Percentiles rank a stretch among this genome's conserved stretches.
These are phyloP conservation scores for Talaromyces sp. DNA, from an alignment of 2,329 filamentous ascomycete species.

Conservation along the genomic window DNA sequence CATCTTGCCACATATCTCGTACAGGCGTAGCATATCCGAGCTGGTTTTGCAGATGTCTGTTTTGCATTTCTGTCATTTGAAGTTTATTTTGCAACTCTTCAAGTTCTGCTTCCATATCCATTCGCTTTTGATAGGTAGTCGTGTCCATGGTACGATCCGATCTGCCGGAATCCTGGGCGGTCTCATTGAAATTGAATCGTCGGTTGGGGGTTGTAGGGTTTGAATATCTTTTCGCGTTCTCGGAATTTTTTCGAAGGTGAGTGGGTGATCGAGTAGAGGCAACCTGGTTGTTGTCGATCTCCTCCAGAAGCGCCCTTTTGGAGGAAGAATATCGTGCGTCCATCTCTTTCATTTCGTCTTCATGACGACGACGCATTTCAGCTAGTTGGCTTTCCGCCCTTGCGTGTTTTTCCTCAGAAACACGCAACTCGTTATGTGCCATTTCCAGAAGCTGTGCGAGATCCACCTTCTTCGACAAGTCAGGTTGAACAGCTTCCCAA, in stretches of 20 bases:
- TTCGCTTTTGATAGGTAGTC: slow-evolving; percentile 74
- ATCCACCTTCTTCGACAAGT: slow-evolving; percentile 63
- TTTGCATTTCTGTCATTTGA: slow-evolving; percentile 91
- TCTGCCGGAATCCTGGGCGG: slow-evolving; percentile 65
- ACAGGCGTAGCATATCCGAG: slow-evolving; percentile 63
- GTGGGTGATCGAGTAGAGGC: slow-evolving; percentile 67
- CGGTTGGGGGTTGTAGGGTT: slow-evolving; percentile 73
- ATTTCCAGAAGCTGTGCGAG: slow-evolving; percentile 81
- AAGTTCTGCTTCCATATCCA: slow-evolving; percentile 84
- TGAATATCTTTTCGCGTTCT: slow-evolving; percentile 58
- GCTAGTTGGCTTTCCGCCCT: slow-evolving; percentile 78
- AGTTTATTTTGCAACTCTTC: slow-evolving; percentile 92
- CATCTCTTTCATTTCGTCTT: slow-evolving; percentile 63
- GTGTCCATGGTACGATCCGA: slow-evolving; percentile 84
- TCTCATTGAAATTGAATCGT: slow-evolving; percentile 60
- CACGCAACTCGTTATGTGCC: slow-evolving; percentile 78
- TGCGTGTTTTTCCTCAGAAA: slow-evolving; percentile 72
- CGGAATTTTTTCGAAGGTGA: slow-evolving; percentile 57
- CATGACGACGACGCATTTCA: slow-evolving; percentile 68
- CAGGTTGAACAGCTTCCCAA: slow-evolving; percentile 63
- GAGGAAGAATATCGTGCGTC: slow-evolving; percentile 57
- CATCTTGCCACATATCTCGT: slow-evolving; percentile 59
- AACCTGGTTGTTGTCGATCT: slow-evolving; percentile 78
- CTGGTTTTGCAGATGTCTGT: slow-evolving; percentile 84
- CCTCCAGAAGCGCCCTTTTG: slow-evolving; percentile 72